Evolutionary conservation across 371 early-diverging fungal species (phyloP).

Genomic region (Paramicrosporidium saccamoebae): DNA sequence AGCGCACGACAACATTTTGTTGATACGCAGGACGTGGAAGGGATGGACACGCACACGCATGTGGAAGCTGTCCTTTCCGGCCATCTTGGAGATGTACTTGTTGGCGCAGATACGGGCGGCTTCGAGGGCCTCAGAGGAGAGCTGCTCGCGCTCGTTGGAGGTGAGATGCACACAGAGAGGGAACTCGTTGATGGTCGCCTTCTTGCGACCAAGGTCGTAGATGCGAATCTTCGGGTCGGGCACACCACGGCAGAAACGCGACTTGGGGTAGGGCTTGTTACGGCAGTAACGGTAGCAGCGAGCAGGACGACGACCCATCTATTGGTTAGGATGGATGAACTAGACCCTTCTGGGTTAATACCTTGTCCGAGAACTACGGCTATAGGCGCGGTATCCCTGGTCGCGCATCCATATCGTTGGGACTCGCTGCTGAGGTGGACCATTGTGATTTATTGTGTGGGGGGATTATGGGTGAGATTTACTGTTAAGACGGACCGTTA

Average conservation of each 20-base stretch:
- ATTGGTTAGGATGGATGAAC: no score
- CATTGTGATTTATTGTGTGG: no score
- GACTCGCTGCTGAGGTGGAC: no score
- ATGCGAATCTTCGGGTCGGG: conserved; percentile 98
- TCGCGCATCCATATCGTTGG: no score
- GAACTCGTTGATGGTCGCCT: conserved; percentile 94
- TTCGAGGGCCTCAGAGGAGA: conserved; percentile 96
- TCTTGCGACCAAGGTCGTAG: conserved; percentile 96
- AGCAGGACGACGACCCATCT: conserved; percentile 97
- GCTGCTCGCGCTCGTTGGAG: conserved; percentile 95
- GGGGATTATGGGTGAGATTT: no score
- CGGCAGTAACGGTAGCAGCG: conserved; percentile 98
- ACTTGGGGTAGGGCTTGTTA: conserved; percentile 99
- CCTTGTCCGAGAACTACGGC: no score
- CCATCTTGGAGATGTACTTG: conserved; percentile 95
- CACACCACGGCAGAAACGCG: conserved; percentile 98
- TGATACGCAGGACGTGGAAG: conserved; percentile 98
- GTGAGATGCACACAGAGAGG: conserved; percentile 85
- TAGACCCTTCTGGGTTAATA: not conserved
- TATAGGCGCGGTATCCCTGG: no score
- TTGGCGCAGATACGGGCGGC: conserved; percentile 97
- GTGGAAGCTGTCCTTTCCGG: conserved; percentile 99
- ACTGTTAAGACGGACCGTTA: no score
- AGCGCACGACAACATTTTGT: conserved; percentile 99
- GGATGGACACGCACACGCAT: conserved; percentile 98